phyloP scores from a whole-genome alignment of 805 yeast genomes.

The Torulaspora gathmanii region DNA sequence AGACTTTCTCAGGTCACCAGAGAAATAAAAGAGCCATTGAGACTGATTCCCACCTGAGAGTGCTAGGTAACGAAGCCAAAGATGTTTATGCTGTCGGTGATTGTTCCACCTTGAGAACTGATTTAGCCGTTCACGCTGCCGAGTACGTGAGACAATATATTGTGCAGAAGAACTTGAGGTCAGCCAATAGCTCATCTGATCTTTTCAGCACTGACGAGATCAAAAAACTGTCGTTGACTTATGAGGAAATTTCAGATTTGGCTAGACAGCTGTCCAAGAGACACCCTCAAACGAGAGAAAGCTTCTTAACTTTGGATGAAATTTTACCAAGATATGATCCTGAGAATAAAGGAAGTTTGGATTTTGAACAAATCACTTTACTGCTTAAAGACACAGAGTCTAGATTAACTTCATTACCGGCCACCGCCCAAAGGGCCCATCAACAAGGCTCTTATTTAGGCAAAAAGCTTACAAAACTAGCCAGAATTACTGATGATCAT shows the following conservation, averaged over 20 bases:
- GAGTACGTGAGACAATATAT: constrained; percentile 46
- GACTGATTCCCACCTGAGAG: constrained; percentile 68
- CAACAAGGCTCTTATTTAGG: constrained; percentile 69
- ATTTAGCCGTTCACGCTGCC: constrained; percentile 51
- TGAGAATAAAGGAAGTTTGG: constrained; percentile 45
- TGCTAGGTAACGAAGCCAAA: constrained; percentile 61
- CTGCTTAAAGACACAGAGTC: constrained; percentile 53
- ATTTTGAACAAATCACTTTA: constrained; percentile 47
- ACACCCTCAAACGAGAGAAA: constrained; percentile 57
- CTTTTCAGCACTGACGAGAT: constrained; percentile 50
- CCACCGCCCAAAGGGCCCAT: constrained; percentile 69
- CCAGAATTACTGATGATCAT: constrained; percentile 40
- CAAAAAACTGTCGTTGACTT: constrained; percentile 44
- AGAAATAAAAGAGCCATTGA: constrained; percentile 66
- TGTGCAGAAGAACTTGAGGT: constrained; percentile 40
- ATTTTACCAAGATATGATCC: constrained; percentile 50
- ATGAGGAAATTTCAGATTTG: constrained; percentile 46
- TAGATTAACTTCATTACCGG: constrained; percentile 63
- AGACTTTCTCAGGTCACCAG: constrained; percentile 46
- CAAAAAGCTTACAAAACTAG: constrained; percentile 51
- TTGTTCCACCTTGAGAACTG: constrained; percentile 62
- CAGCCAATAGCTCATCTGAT: constrained; percentile 30
- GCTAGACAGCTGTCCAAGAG: constrained; percentile 45
- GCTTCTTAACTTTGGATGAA: constrained; percentile 47
- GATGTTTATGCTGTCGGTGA: constrained; percentile 72